These are phyloP conservation scores for Clathrus columnatus DNA, from an alignment of 768 basidiomycete genomes.

Conservation along the genomic window DNA sequence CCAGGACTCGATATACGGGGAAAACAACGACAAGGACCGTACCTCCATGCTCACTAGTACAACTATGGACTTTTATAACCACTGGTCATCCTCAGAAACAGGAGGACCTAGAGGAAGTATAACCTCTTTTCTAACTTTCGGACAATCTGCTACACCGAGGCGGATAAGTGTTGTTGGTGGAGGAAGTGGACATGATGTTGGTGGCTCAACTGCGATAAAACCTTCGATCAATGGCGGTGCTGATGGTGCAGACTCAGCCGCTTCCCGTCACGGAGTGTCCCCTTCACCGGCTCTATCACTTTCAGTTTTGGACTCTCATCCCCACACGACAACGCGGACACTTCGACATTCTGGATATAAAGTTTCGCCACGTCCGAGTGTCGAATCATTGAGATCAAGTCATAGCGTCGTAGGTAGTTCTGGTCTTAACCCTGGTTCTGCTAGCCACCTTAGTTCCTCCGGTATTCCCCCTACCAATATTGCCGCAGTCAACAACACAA, in stretches of 20 bases:
- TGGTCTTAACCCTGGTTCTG: neutral
- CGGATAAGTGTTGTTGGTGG: neutral
- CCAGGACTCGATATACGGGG: neutral
- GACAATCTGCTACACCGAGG: no score
- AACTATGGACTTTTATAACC: conserved; percentile 19
- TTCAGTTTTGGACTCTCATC: neutral
- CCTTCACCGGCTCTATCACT: neutral
- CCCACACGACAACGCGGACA: neutral
- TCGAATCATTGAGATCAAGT: neutral
- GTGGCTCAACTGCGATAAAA: neutral
- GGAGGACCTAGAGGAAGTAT: conserved; percentile 42
- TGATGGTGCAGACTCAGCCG: neutral
- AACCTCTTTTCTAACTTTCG: conserved; percentile 44
- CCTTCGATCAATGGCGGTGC: neutral
- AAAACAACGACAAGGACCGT: conserved; percentile 54
- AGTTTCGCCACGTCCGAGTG: neutral
- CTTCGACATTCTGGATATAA: neutral
- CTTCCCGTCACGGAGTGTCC: neutral
- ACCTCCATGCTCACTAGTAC: conserved; percentile 36
- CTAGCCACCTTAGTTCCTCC: neutral
- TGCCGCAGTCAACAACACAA: neutral
- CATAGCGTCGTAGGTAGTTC: neutral
- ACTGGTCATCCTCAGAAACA: conserved; percentile 9
- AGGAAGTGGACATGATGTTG: neutral
- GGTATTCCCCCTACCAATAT: neutral